Conservation (phyloP, 768 basidiomycete genomes). For the Auriscalpium microsporum region DNA sequence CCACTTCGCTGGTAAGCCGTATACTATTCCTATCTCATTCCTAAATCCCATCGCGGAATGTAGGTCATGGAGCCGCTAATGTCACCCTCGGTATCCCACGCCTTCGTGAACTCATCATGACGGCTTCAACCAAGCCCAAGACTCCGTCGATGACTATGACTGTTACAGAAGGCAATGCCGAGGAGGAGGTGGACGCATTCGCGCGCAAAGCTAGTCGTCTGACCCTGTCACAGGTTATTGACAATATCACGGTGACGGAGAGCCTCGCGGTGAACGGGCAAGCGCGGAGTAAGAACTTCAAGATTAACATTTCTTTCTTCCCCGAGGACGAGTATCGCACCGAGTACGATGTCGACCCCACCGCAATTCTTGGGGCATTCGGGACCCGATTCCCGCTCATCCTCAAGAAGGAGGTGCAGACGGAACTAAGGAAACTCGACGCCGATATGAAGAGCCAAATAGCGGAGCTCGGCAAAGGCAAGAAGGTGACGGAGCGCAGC, state of each 20-base stretch:
- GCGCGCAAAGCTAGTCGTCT: constrained; percentile 85
- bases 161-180: constrained; percentile 43
- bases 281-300: constrained; percentile 71
- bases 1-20: constrained; percentile 84
- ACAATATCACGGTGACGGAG: constrained; percentile 77
- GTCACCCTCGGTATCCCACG: constrained; percentile 99
- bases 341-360: constrained; percentile 70
- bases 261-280: constrained; percentile 56
- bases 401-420: constrained; percentile 78
- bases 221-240: constrained; percentile 81
- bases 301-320: constrained; percentile 76
- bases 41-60: no score
- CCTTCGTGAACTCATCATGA: constrained; percentile 98
- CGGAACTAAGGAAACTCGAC: constrained; percentile 80
- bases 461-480: constrained; percentile 77
- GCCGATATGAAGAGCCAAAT: constrained; percentile 73
- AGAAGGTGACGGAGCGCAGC: constrained; percentile 34
- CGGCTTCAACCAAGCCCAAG: constrained; percentile 89
- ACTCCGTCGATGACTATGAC: constrained; percentile 95
- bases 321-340: constrained; percentile 73
- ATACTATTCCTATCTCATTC: no score
- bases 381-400: constrained; percentile 66
- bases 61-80: constrained; percentile 97
- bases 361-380: constrained; percentile 68
- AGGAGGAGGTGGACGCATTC: constrained; percentile 60